Evolutionary conservation across 2,329 filamentous ascomycete species (phyloP).

Genomic region (Alternaria triticimaculans): DNA sequence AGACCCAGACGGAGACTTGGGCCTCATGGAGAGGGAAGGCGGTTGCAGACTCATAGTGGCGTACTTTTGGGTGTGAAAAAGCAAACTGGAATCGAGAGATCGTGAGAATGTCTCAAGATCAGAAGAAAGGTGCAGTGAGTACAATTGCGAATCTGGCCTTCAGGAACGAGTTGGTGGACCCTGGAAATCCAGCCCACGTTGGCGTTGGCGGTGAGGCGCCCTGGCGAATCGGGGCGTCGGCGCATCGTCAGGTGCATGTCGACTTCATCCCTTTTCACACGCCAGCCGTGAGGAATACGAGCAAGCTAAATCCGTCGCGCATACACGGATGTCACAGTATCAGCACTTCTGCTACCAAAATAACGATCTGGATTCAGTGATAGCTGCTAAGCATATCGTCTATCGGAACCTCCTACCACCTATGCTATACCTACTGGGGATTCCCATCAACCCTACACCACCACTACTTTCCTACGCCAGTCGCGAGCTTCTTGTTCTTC

Average conservation of each 20-base stretch:
- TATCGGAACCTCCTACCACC: background rate
- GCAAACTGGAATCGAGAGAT: background rate
- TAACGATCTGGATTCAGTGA: background rate
- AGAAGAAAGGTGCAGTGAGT: conserved; percentile 15
- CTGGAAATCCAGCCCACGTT: conserved; percentile 25
- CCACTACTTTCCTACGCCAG: conserved; percentile 6
- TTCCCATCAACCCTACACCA: background rate
- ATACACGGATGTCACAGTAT: background rate
- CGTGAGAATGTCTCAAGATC: background rate
- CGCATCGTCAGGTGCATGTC: conserved; percentile 25
- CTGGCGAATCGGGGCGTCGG: conserved; percentile 21
- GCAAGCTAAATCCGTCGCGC: background rate
- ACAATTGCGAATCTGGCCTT: conserved; percentile 36
- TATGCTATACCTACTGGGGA: background rate
- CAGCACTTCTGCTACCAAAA: background rate
- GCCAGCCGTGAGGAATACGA: conserved; percentile 9
- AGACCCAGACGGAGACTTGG: conserved; percentile 41
- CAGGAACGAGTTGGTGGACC: conserved; percentile 34
- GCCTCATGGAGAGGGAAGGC: conserved; percentile 44
- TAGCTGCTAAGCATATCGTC: background rate
- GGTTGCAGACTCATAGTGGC: conserved; percentile 47
- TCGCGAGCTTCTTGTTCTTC: conserved; percentile 43
- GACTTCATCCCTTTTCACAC: conserved; percentile 18
- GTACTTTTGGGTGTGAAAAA: background rate
- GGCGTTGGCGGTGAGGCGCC: conserved; percentile 31